phyloP scores from a whole-genome alignment of 129 eudicot species.

The Artemisia argyi region DNA sequence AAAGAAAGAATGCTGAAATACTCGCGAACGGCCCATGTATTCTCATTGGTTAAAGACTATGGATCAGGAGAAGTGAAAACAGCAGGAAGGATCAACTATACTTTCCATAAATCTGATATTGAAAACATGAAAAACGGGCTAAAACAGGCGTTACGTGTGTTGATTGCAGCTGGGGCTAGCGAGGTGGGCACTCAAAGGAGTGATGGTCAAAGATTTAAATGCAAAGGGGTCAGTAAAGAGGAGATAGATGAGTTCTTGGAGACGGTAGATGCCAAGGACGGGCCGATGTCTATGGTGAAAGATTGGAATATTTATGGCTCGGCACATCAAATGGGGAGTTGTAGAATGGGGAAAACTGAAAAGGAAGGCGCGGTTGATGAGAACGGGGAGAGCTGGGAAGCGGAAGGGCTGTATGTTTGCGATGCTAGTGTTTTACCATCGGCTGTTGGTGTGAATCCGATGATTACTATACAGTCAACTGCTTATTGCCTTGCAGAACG shows the following conservation, averaged over 20 bases:
- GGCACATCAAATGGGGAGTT: constrained; percentile 98
- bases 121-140: constrained; percentile 59
- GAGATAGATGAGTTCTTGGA: constrained; percentile 68
- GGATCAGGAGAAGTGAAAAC: constrained; percentile 68
- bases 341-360: constrained; percentile 72
- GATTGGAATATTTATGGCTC: constrained; percentile 70
- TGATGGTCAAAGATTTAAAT: constrained; percentile 57
- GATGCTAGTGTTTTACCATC: constrained; percentile 84
- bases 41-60: constrained; percentile 60
- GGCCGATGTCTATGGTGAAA: constrained; percentile 58
- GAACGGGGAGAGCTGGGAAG: constrained; percentile 96
- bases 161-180: constrained; percentile 84
- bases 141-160: constrained; percentile 51
- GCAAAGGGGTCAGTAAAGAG: constrained; percentile 45
- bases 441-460: constrained; percentile 93
- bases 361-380: constrained; percentile 79
- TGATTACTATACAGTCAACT: constrained; percentile 89
- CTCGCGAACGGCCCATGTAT: constrained; percentile 67
- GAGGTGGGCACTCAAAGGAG: constrained; percentile 89
- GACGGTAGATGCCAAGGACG: constrained; percentile 48
- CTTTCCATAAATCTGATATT: constrained; percentile 32
- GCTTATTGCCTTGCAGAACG: constrained; percentile 70
- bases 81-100: constrained; percentile 52
- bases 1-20: constrained; percentile 65
- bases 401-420: constrained; percentile 77